Base-by-base conservation (phyloP, 352 stramenopile species). In the Saprolegnia parasitica region DNA sequence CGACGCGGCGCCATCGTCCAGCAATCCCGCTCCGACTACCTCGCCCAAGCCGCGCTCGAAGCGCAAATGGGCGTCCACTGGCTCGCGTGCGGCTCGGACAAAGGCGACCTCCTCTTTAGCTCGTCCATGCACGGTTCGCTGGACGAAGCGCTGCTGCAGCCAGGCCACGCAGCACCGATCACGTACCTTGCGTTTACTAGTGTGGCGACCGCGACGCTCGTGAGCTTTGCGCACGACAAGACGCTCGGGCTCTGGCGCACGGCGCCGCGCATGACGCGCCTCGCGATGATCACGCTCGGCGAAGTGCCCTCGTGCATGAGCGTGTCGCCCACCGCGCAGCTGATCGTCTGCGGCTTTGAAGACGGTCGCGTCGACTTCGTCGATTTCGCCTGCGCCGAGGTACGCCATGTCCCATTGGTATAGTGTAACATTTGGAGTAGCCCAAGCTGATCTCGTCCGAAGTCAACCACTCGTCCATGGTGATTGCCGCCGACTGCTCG, bases 81-180 rank as follows among this genome's bases (percentile, higher is more conserved):
- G 84, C 46, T 91, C 37, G 81, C 79, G 42, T 89, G 79, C 39
- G 84, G 84, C 23, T 85, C 74, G 20, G 81, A 89, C 62, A 78
- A 76, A 20, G 84, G 84, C 8, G 78, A 91, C 40, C 61, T 91
- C 52, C 56, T 91, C 29, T 91, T 89, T 63, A 80, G 88, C 72
- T 85, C 84, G 15, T 79, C 80, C 3, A 67, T 87, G 21, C 73
- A 72, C 3, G 77, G 73, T 42, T 77, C 37, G 15, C 74, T 76
- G 37, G 65, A 73, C 46, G 81, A 78, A 62, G 78, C 65, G 29
- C 81, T 88, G 47, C 79, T 72, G 29, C 67, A 89, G 29, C 78
- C 88, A 13, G 81, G 77, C 5, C 84, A 91, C 42, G 78, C 89
- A 57, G 75, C 76, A 21, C 70, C 71, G 9, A 76, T 90, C 23